Base-by-base conservation (phyloP, 768 basidiomycete genomes). In the Erythrobasidium yunnanense region DNA sequence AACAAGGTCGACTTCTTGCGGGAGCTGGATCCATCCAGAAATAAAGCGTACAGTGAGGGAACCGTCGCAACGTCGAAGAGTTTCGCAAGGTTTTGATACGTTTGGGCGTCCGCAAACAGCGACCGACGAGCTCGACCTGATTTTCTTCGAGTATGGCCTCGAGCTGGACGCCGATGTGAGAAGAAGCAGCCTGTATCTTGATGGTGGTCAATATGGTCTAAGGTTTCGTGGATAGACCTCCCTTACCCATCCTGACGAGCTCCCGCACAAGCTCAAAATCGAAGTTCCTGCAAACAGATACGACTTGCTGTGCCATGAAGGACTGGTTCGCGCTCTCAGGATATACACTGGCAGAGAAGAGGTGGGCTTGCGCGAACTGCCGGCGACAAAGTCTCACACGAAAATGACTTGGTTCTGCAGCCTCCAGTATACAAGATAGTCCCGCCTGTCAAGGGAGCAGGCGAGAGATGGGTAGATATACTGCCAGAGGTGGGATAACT, bases 251-350 rank as follows among this genome's bases (percentile, higher is more conserved):
- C 70, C 71, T n/a, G 55, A 65, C 47, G 72, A 69, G 65, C 57
- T 33, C 35, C 68, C 69, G 18, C 73, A 96, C 85, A 90, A 95
- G 88, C 80, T 99, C 72, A 99, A 97, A 81, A 95, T 99, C 72
- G 95, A 99, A 77, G 83, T 96, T 47, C 92, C 95, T 49, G 95
- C 95, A n/a, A 99, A 99, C 77, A 85, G 93, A 84, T 97, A 97
- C 74, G 95, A 99, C 78, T 81, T 99, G 20, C 82, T 99, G 57
- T 99, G 95, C 74, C 85, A 95, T 73, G 95, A 99, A 78, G 95
- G 95, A 66, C 87, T 99, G 72, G 83, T 91, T 22, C 83, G 89
- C 8, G 88, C 85, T 6, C 81, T 99, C 56, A 82, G 83, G 29
- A 82, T 87, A 69, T 99, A 91, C 82, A 79, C 95, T 5, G 55